phyloP scores from a whole-genome alignment of 257 asterid species.

The Solanum chiquidenum region DNA sequence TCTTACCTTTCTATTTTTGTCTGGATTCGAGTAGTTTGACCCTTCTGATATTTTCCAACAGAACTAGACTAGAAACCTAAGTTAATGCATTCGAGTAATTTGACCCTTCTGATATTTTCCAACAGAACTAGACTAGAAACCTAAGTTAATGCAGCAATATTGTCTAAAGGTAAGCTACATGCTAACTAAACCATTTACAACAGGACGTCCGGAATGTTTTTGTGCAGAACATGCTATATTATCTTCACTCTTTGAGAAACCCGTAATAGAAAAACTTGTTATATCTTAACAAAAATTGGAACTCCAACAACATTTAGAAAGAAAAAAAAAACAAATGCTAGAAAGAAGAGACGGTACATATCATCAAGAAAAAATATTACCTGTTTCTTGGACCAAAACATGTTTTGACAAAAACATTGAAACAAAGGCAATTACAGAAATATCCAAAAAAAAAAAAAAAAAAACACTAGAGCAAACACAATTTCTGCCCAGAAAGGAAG shows the following conservation, averaged over 20 bases:
- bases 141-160: not conserved
- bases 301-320: too few relatives aligned
- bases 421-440: slow-evolving; percentile 15
- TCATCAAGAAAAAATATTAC: slow-evolving; percentile 24
- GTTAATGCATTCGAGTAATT: slow-evolving; percentile 53
- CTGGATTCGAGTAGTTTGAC: slow-evolving; percentile 81
- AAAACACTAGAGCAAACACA: slow-evolving; percentile 6
- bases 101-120: slow-evolving; percentile 10
- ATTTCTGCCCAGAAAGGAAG: slow-evolving; percentile 37
- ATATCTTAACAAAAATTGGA: too few relatives aligned
- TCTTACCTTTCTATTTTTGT: slow-evolving; percentile 29
- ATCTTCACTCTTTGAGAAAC: slow-evolving; percentile 29
- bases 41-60: not conserved
- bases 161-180: not conserved
- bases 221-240: slow-evolving; percentile 36
- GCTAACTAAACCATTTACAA: not conserved
- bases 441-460: slow-evolving; percentile 21
- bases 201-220: slow-evolving; percentile 48
- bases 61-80: not conserved
- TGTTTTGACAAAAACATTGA: slow-evolving; percentile 55
- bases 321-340: not conserved
- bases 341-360: not conserved
- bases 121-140: not conserved
- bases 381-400: slow-evolving; percentile 71
- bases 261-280: slow-evolving; percentile 61